Conservation (phyloP, 192 early-diverging fungal genomes). For the Coemansia sp. region DNA sequence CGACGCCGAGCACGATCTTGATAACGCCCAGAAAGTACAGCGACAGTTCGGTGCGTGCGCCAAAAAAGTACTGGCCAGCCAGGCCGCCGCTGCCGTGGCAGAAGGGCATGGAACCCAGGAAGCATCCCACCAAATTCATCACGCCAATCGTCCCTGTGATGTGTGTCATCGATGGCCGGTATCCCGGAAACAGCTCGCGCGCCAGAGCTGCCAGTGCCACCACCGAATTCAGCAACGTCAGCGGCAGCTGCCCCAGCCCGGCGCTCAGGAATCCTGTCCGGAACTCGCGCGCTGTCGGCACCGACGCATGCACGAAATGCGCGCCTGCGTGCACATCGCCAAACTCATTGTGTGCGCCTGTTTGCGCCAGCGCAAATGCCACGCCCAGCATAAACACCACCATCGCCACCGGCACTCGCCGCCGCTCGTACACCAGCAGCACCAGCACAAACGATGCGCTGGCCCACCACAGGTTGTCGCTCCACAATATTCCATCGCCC, state of each 20-base stretch:
- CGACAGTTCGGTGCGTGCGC: conserved; percentile 78
- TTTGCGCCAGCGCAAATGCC: conserved; percentile 63
- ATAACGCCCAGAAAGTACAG: conserved; percentile 72
- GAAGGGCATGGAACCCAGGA: conserved; percentile 77
- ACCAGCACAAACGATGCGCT: conserved; percentile 67
- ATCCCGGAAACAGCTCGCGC: conserved; percentile 79
- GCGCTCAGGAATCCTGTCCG: conserved; percentile 74
- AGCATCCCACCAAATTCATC: conserved; percentile 78
- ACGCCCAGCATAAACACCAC: conserved; percentile 71
- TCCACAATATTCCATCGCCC: conserved; percentile 63
- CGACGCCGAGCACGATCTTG: conserved; percentile 78
- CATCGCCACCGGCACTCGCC: conserved; percentile 67
- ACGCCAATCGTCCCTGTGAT: conserved; percentile 67
- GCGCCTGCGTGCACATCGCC: conserved; percentile 49
- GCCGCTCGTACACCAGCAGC: conserved; percentile 64
- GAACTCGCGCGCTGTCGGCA: conserved; percentile 67
- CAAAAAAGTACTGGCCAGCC: conserved; percentile 94
- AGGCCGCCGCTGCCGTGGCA: conserved; percentile 85
- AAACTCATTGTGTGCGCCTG: conserved; percentile 50
- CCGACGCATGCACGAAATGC: conserved; percentile 60
- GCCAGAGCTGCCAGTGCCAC: conserved; percentile 74
- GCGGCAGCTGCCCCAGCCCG: conserved; percentile 81
- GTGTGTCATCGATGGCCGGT: conserved; percentile 47
- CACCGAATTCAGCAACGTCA: conserved; percentile 85
- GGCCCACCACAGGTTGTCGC: conserved; percentile 74